Percentiles rank a stretch among this genome's conserved stretches.
phyloP scores from a whole-genome alignment of 73 alveolate species.

The Tetrahymena malaccensis region DNA sequence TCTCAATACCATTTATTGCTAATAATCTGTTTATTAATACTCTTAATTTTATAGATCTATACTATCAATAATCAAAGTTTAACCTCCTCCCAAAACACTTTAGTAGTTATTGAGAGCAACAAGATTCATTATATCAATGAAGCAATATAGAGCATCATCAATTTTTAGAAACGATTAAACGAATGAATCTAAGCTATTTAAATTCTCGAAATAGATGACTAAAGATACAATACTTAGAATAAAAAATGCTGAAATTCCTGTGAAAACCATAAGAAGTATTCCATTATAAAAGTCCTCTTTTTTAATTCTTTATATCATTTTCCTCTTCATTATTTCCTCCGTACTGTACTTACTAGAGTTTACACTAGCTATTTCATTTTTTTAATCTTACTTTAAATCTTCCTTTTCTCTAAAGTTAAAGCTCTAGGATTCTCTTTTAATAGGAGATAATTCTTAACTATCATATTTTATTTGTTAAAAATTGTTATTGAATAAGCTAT shows the following conservation, averaged over 20 bases:
- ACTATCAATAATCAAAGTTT: neutral
- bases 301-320: neutral
- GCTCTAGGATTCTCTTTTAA: no score
- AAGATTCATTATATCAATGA: neutral
- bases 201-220: neutral
- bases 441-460: no score
- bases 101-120: neutral
- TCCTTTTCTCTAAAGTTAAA: neutral
- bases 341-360: neutral
- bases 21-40: neutral
- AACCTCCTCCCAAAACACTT: neutral
- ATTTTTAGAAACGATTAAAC: neutral
- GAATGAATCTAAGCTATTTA: neutral
- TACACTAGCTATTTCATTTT: neutral
- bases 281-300: neutral
- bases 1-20: neutral
- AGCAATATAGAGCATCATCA: neutral
- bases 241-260: neutral
- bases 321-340: neutral
- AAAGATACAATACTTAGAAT: neutral
- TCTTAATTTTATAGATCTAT: neutral
- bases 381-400: neutral
- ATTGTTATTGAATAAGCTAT: no score
- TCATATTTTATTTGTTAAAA: no score
- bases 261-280: neutral